phyloP scores from a whole-genome alignment of 2,329 filamentous ascomycete species.

The Ceratocystis variospora region DNA sequence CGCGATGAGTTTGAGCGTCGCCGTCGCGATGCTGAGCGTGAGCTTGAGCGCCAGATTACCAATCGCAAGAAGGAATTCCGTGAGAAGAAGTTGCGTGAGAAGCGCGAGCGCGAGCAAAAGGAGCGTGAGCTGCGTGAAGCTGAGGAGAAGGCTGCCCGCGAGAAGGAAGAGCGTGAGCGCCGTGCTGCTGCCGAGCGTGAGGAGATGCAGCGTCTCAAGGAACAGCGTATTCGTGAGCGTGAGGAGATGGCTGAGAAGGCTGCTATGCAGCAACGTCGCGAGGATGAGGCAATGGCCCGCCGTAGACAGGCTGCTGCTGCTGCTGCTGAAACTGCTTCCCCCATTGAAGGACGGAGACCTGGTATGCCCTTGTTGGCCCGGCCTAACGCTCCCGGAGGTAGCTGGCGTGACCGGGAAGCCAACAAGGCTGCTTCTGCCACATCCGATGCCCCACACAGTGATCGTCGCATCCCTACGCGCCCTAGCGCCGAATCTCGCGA shows the following conservation, averaged over 20 bases:
- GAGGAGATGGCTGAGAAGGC: constrained; percentile 54
- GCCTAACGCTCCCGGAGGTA: constrained; percentile 26
- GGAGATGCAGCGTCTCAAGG: constrained; percentile 52
- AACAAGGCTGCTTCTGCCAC: constrained; percentile 25
- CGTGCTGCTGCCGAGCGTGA: constrained; percentile 69
- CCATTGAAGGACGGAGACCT: constrained; percentile 21
- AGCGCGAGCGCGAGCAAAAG: constrained; percentile 68
- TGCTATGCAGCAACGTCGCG: constrained; percentile 62
- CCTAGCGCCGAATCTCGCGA: neutral
- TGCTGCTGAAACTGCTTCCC: neutral
- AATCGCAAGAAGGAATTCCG: constrained; percentile 77
- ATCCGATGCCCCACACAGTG: constrained; percentile 21
- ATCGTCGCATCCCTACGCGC: constrained; percentile 20
- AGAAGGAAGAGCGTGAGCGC: constrained; percentile 72
- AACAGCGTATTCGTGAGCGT: constrained; percentile 50
- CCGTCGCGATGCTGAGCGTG: constrained; percentile 77
- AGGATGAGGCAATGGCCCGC: constrained; percentile 75
- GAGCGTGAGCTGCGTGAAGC: constrained; percentile 68
- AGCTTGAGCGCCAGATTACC: constrained; percentile 83
- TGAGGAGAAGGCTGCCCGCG: constrained; percentile 64
- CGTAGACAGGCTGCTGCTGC: constrained; percentile 35
- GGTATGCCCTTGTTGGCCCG: neutral
- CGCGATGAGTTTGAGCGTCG: constrained; percentile 94
- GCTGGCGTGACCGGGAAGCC: constrained; percentile 33
- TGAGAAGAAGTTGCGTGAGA: constrained; percentile 71